phyloP scores from a whole-genome alignment of 2,329 filamentous ascomycete genomes.

The Colletotrichum kahawae region DNA sequence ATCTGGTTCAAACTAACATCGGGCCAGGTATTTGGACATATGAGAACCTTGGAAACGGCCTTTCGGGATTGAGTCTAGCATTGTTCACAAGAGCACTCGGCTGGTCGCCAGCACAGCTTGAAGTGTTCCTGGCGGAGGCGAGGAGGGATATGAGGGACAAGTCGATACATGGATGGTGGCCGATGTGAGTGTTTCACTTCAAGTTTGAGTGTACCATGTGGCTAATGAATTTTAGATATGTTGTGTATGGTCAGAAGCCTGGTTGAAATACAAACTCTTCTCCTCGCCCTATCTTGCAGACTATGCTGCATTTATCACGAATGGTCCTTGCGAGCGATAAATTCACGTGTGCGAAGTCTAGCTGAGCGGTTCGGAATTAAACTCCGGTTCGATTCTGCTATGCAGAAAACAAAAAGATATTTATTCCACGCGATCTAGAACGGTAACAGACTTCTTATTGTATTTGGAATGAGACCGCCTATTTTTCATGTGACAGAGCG shows the following conservation, averaged over 20 bases:
- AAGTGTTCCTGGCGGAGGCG: constrained; percentile 36
- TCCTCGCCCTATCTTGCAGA: not conserved
- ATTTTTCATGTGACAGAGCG: no score
- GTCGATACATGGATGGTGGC: constrained; percentile 41
- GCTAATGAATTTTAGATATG: not conserved
- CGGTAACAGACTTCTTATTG: no score
- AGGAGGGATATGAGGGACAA: constrained; percentile 36
- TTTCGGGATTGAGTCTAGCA: constrained; percentile 40
- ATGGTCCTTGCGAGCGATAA: no score
- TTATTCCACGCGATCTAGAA: no score
- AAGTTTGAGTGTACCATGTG: fast-evolving
- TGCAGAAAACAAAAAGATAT: no score
- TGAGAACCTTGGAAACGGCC: constrained; percentile 36
- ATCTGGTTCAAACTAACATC: not conserved
- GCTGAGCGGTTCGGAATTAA: no score
- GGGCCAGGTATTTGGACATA: constrained; percentile 29
- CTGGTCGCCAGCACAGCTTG: constrained; percentile 38
- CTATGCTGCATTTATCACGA: not conserved
- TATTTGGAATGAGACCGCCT: no score
- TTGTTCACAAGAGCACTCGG: constrained; percentile 37
- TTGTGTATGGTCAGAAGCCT: not conserved
- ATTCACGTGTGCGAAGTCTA: no score
- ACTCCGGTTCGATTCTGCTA: no score
- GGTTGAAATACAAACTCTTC: not conserved
- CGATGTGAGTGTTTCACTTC: constrained; percentile 32